Base-by-base conservation (phyloP, 305 asterid genomes). In the Fraxinus latifolia region DNA sequence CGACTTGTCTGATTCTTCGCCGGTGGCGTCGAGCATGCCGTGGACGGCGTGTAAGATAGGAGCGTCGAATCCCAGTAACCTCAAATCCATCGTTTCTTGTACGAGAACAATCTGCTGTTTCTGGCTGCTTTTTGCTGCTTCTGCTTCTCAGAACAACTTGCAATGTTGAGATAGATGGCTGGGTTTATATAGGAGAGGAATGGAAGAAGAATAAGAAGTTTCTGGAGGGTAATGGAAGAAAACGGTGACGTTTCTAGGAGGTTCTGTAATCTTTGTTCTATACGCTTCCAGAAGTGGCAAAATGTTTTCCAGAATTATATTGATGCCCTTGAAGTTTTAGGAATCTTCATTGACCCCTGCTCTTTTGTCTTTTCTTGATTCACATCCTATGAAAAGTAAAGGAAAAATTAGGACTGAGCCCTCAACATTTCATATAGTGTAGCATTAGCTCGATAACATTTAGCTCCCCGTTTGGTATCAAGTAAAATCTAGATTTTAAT, bases 1-100 rank as follows among this genome's bases (percentile, higher is more conserved):
- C 70, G 78, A 7, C 50, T 71, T 76, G 34, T 83, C 84, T 70
- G 36, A 58, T 7, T 79, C 85, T 6, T 86, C 82, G 39, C 67
- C 9, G 76, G 67, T n/a, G 25, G 68, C 31, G 60, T 87, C 88
- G 25, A 87, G 25, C 81, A 87, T 72, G 36, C 85, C 82, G 33
- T 85, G 88, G 47, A 83, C 12, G 5, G 73, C 65, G 53, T 77
- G 80, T 37, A 77, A 17, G n/a, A 77, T 3, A 7, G 80, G 80
- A 4, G 80, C 5, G 31, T 53, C 71, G 6, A 50, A 53, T 50
- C 71, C 71, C 80, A 77, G 4, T 4, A 77, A 68, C 8, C 71
- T 55, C 11, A 77, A 12, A 21, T 77, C 80, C 80, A 77, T 77
- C 6, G 34, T 12, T 77, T 77, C 73, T 77, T 77, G 80, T 7